Evolutionary conservation across 441 rosid genomes (phyloP).

Genomic region (Syzygium syzygioides): DNA sequence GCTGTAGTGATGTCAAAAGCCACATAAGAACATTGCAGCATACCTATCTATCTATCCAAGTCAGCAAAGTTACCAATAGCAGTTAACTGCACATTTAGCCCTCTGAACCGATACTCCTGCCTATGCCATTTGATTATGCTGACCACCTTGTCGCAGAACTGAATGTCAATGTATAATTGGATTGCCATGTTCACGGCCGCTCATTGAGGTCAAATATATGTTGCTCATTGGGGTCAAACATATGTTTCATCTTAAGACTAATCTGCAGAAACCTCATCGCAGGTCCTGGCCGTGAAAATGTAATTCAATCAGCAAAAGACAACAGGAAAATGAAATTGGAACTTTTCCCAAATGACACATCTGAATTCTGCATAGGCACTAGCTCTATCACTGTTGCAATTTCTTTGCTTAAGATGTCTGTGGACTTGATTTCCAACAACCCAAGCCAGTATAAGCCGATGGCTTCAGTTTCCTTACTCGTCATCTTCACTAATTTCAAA

Average conservation of each 20-base stretch:
- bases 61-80: neutral
- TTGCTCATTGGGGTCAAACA: neutral
- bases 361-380: neutral
- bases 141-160: neutral
- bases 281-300: neutral
- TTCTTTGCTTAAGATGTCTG: neutral
- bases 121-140: neutral
- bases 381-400: neutral
- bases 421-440: neutral
- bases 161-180: neutral
- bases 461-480: constrained; percentile 19
- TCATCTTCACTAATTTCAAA: constrained; percentile 49
- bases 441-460: neutral
- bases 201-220: neutral
- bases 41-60: neutral
- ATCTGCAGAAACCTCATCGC: neutral
- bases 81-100: neutral
- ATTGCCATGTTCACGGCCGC: neutral
- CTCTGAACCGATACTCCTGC: neutral
- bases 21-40: neutral
- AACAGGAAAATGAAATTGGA: neutral
- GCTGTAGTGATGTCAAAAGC: neutral
- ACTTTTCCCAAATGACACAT: neutral
- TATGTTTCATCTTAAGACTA: neutral
- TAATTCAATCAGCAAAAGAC: neutral